phyloP scores from a whole-genome alignment of 2,329 filamentous ascomycete genomes.

The Penicillium sp. region DNA sequence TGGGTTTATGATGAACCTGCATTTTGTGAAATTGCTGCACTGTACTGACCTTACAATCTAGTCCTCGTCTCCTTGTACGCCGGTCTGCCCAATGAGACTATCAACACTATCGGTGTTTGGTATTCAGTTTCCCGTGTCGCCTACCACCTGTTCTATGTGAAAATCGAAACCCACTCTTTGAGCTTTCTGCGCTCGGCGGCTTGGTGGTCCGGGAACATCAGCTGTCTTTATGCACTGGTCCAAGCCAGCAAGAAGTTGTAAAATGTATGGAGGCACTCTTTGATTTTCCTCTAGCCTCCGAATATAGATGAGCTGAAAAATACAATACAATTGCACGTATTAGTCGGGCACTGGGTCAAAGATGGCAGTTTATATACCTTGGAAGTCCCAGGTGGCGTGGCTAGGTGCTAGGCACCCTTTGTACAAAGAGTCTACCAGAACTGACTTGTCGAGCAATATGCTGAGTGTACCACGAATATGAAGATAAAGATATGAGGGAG shows the following conservation, averaged over 20 bases:
- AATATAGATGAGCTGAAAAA: neutral
- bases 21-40: neutral
- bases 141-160: constrained; percentile 37
- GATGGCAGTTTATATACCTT: neutral
- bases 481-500: neutral
- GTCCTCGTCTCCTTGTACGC: constrained; percentile 39
- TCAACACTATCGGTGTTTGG: constrained; percentile 40
- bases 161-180: constrained; percentile 31
- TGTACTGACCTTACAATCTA: constrained; percentile 7
- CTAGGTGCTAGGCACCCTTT: neutral
- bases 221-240: constrained; percentile 41
- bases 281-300: neutral
- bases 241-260: constrained; percentile 35
- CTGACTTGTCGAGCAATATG: neutral
- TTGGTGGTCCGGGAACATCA: constrained; percentile 43
- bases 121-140: constrained; percentile 39
- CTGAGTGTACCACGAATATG: neutral
- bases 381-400: neutral
- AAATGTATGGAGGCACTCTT: neutral
- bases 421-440: neutral
- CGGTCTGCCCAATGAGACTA: constrained; percentile 34
- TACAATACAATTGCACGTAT: neutral
- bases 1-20: neutral
- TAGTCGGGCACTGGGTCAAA: neutral
- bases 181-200: constrained; percentile 38